Conservation (phyloP, 257 asterid species). For the Nicotiana tabacum region DNA sequence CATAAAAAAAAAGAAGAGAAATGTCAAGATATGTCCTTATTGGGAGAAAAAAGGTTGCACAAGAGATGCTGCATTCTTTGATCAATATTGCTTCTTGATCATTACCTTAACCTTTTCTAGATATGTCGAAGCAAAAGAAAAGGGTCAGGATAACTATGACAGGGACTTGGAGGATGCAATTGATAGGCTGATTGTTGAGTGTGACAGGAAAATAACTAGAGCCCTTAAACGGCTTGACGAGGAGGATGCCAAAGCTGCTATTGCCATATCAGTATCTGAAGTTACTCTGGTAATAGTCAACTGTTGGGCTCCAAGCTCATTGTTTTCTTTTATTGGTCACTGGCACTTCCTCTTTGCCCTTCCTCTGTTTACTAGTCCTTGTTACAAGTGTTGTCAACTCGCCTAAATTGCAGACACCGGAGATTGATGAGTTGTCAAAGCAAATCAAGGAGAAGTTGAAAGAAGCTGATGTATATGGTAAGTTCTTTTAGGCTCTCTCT, state of each 20-base stretch:
- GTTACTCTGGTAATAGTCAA: conserved; percentile 62
- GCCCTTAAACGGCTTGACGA: conserved; percentile 91
- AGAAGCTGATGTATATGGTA: conserved; percentile 76
- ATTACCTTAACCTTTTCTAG: conserved; percentile 52
- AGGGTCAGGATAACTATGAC: conserved; percentile 83
- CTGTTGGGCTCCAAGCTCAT: neutral
- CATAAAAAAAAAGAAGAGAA: neutral
- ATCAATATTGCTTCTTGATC: conserved; percentile 5
- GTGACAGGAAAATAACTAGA: conserved; percentile 83
- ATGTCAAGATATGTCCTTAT: neutral
- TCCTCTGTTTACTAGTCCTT: neutral
- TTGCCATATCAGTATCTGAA: conserved; percentile 90
- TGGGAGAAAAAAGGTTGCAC: neutral
- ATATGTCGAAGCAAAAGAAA: conserved; percentile 74
- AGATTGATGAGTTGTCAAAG: conserved; percentile 73
- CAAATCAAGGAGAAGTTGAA: conserved; percentile 76
- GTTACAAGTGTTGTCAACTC: neutral
- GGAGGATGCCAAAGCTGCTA: conserved; percentile 97
- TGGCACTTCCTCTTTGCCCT: neutral
- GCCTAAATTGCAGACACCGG: conserved; percentile 53
- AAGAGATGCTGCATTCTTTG: neutral
- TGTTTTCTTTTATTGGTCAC: neutral
- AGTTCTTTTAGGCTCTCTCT: conserved; percentile 1
- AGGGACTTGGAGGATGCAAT: conserved; percentile 92
- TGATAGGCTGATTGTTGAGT: conserved; percentile 92